A percentile compares a stretch with the other conserved stretches of the same genome.
Evolutionary conservation across 2,329 filamentous ascomycete genomes (phyloP).

Genomic region (Talaromyces sp.): DNA sequence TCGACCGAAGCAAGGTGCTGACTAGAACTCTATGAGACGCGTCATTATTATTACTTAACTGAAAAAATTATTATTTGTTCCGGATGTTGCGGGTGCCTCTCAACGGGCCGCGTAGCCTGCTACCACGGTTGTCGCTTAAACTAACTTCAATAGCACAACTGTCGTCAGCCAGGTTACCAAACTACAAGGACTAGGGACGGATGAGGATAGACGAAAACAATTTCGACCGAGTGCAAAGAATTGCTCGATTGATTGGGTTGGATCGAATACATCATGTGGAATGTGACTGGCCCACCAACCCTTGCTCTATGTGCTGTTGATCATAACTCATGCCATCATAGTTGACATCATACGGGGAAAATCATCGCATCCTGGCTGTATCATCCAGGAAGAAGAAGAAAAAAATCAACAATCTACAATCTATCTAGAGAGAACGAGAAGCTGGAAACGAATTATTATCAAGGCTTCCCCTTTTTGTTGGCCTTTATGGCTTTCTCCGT

Average conservation of each 20-base stretch:
- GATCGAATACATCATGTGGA: background rate
- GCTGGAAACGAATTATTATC: background rate
- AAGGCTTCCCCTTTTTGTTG: background rate
- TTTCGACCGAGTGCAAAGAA: background rate
- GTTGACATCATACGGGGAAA: background rate
- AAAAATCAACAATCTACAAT: background rate
- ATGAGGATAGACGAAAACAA: background rate
- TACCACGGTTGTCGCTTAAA: background rate
- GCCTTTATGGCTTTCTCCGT: background rate
- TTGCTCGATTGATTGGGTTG: background rate
- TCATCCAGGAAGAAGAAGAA: background rate
- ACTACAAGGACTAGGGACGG: background rate
- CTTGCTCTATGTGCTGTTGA: background rate
- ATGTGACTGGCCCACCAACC: background rate
- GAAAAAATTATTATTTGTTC: background rate
- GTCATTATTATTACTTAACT: too few species aligned
- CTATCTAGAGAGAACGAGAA: background rate
- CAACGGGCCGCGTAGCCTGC: background rate
- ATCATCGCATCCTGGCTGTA: background rate
- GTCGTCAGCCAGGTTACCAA: background rate
- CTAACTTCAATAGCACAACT: background rate
- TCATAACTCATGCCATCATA: background rate
- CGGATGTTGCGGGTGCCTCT: background rate
- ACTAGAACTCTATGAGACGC: background rate
- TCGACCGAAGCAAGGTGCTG: background rate